Evolutionary conservation across 2,329 filamentous ascomycete genomes (phyloP).

Genomic region (Ilyonectria mors-panacis): DNA sequence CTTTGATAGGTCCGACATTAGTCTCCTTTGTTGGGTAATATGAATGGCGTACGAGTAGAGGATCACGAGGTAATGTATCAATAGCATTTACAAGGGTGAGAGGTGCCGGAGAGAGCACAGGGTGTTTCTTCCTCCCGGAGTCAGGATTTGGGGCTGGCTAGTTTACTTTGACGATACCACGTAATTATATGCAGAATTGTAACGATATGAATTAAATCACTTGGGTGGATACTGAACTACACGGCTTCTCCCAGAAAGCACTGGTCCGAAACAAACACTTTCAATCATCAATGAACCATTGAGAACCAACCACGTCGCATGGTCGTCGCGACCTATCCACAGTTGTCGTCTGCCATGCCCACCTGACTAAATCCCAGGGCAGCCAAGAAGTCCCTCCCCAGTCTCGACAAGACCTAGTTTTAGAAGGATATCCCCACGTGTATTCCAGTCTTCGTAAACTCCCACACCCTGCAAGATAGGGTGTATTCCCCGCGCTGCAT

Average conservation of each 20-base stretch:
- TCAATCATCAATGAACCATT: conserved; percentile 16
- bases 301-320: conserved; percentile 15
- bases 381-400: conserved; percentile 4
- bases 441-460: conserved; percentile 7
- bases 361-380: conserved; percentile 17
- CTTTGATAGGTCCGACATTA: neutral
- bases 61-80: neutral
- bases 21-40: neutral
- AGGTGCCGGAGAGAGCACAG: neutral
- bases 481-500: neutral
- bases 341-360: conserved; percentile 16
- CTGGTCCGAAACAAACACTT: conserved; percentile 23
- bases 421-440: conserved; percentile 16
- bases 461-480: conserved; percentile 2
- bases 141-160: conserved; percentile 6
- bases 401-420: conserved; percentile 20
- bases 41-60: neutral
- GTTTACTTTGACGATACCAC: conserved; percentile 25
- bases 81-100: neutral
- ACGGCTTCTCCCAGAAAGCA: conserved; percentile 16
- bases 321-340: conserved; percentile 19
- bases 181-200: conserved; percentile 13
- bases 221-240: conserved; percentile 7
- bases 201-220: conserved; percentile 23
- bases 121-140: neutral